A percentile compares a stretch with the other conserved stretches of the same genome.
phyloP scores from a whole-genome alignment of 2,329 filamentous ascomycete genomes.

The Monilinia aucupariae region DNA sequence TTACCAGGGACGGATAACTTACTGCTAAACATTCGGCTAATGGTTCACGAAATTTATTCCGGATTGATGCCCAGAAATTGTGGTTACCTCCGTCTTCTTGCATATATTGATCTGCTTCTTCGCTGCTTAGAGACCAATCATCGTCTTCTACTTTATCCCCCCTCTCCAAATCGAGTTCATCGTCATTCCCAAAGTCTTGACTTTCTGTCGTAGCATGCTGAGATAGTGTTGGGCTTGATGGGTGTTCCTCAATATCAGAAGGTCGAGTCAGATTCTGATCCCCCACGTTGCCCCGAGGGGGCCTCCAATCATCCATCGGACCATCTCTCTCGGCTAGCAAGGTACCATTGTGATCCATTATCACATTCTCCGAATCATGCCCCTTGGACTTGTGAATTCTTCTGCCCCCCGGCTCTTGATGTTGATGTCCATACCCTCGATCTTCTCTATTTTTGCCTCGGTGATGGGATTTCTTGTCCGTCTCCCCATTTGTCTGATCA shows the following conservation, averaged over 20 bases:
- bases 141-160: constrained; percentile 13
- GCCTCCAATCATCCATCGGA: constrained; percentile 20
- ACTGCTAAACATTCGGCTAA: constrained; percentile 46
- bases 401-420: neutral
- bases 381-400: constrained; percentile 5
- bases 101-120: constrained; percentile 21
- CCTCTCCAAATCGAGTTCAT: constrained; percentile 8
- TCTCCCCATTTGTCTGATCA: constrained; percentile 14
- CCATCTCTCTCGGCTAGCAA: constrained; percentile 17
- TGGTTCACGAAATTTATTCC: constrained; percentile 46
- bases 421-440: constrained; percentile 13
- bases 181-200: neutral
- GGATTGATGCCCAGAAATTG: constrained; percentile 40
- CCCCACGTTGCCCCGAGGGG: neutral
- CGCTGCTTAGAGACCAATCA: constrained; percentile 18
- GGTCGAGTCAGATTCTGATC: constrained; percentile 5
- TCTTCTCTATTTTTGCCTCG: neutral
- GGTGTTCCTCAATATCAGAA: constrained; percentile 9
- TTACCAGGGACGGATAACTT: neutral
- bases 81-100: constrained; percentile 12
- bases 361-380: constrained; percentile 2
- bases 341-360: constrained; percentile 6
- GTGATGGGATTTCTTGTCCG: constrained; percentile 11
- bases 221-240: neutral
- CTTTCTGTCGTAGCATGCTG: neutral